A percentile compares a stretch with the other conserved stretches of the same genome.
Conservation (phyloP, 345 rosid species). For the Erodium maritimum region DNA sequence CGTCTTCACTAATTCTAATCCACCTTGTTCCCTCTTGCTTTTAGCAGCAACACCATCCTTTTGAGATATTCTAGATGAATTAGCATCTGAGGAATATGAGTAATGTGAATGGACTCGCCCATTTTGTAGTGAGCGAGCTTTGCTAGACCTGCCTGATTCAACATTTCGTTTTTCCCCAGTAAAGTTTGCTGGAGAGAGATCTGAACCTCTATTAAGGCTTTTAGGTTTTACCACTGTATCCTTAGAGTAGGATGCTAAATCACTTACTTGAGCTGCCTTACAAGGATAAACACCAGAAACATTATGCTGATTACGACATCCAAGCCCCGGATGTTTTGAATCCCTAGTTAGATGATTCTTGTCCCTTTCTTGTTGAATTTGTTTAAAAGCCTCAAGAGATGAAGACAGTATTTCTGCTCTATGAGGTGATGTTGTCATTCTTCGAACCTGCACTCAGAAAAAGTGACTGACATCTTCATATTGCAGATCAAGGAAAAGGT, state of each 20-base stretch:
- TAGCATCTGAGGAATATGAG: conserved; percentile 16
- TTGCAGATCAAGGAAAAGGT: conserved; percentile 8
- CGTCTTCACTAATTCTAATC: conserved; percentile 31
- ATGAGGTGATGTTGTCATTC: conserved; percentile 69
- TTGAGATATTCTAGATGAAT: conserved; percentile 19
- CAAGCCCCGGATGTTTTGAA: conserved; percentile 18
- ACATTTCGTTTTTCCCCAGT: conserved; percentile 18
- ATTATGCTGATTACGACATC: conserved; percentile 17
- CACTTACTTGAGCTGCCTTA: conserved; percentile 18
- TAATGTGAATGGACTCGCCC: conserved; percentile 16
- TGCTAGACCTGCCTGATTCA: conserved; percentile 29
- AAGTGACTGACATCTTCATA: conserved; percentile 16
- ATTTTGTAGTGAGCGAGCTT: conserved; percentile 20
- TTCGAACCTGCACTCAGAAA: conserved; percentile 45
- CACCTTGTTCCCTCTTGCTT: conserved; percentile 31
- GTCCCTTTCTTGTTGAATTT: conserved; percentile 60
- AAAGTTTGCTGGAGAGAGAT: conserved; percentile 16
- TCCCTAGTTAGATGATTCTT: conserved; percentile 14
- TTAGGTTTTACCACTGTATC: conserved; percentile 17
- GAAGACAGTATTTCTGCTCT: conserved; percentile 65
- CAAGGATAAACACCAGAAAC: conserved; percentile 13
- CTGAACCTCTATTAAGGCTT: conserved; percentile 20
- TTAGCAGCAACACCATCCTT: conserved; percentile 30
- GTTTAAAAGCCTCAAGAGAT: conserved; percentile 60
- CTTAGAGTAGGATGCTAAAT: conserved; percentile 12